Conservation (phyloP, 2,329 filamentous ascomycete species). For the Verruconis gallopava region DNA sequence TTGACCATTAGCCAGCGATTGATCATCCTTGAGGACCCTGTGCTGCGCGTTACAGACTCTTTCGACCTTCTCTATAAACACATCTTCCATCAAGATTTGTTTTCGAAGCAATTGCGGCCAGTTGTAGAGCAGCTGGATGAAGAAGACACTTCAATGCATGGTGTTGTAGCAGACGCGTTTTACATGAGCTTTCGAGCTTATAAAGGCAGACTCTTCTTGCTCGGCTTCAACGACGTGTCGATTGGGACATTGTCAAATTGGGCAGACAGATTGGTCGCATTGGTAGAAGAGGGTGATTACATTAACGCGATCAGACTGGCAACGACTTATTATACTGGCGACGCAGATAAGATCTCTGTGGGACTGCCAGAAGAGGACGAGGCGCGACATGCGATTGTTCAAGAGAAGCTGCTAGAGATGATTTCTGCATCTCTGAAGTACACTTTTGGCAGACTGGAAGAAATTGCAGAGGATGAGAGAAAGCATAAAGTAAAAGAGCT, state of each 20-base stretch:
- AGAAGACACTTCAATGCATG: conserved; percentile 79
- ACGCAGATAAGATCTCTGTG: conserved; percentile 87
- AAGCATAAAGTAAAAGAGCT: conserved; percentile 55
- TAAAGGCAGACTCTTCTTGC: conserved; percentile 80
- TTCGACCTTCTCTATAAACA: conserved; percentile 87
- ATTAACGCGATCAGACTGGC: conserved; percentile 82
- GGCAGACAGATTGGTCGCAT: conserved; percentile 81
- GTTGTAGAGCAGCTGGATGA: conserved; percentile 84
- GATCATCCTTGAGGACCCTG: conserved; percentile 77
- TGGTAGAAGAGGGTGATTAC: conserved; percentile 97
- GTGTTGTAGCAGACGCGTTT: conserved; percentile 91
- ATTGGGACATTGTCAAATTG: conserved; percentile 91
- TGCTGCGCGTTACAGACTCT: conserved; percentile 80
- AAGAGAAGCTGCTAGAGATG: conserved; percentile 82
- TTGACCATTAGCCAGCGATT: conserved; percentile 89
- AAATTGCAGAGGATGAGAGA: conserved; percentile 31
- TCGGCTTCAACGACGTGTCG: conserved; percentile 87
- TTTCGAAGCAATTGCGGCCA: conserved; percentile 71
- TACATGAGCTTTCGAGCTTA: conserved; percentile 96
- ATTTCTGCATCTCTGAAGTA: conserved; percentile 86
- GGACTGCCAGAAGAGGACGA: conserved; percentile 75
- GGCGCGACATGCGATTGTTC: conserved; percentile 67
- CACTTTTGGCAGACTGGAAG: conserved; percentile 55
- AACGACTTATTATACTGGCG: conserved; percentile 81
- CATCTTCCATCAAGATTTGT: conserved; percentile 83